Base-by-base conservation (phyloP, 2,329 filamentous ascomycete species). In the Raffaelea ambrosiae region DNA sequence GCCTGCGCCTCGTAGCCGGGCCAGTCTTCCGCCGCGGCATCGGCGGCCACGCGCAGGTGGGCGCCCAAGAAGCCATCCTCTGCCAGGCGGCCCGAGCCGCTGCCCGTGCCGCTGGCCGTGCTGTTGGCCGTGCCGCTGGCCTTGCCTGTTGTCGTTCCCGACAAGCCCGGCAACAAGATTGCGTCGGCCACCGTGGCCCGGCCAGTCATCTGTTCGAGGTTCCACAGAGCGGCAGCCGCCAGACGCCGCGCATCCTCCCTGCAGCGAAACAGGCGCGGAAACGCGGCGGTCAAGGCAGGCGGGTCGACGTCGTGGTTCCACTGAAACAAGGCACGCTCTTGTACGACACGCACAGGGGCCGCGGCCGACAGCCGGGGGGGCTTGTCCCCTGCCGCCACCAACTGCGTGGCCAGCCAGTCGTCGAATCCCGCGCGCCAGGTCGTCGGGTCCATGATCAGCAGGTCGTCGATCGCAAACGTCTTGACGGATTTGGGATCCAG, bases 1-100 rank as follows among this genome's bases (percentile, higher is more conserved):
- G 65, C 61, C 54, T 70, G 67, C 0, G 59, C 59, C 2, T 62
- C 57, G 52, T 62, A 67, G 22, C 61, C 61, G 29, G 65, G 57
- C 58, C 64, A 63, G 22, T 60, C 58, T 29, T 56, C 56, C 16
- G 51, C 55, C 21, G 49, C 47, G 1, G 66, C 65, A 44, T 68
- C 66, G 4, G 47, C 50, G n/a, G 60, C 63, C 2, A 63, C 65
- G 20, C 63, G 58, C 26, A 70, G 50, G 51, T 69, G 63, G 0
- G 61, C 66, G 20, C 66, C 67, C 38, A 64, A 62, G 48, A 65
- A 69, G 8, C 57, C 59, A 1, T 50, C 41, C 10, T 43, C 52
- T 8, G 62, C 57, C 13, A 63, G 56, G 0, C 54, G 43, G 3
- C 53, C 46, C 5, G 53, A 7, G 7, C 26, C 13, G 13, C 13